phyloP scores from a whole-genome alignment of 23 red algal genomes.

The Agarophyton chilense region DNA sequence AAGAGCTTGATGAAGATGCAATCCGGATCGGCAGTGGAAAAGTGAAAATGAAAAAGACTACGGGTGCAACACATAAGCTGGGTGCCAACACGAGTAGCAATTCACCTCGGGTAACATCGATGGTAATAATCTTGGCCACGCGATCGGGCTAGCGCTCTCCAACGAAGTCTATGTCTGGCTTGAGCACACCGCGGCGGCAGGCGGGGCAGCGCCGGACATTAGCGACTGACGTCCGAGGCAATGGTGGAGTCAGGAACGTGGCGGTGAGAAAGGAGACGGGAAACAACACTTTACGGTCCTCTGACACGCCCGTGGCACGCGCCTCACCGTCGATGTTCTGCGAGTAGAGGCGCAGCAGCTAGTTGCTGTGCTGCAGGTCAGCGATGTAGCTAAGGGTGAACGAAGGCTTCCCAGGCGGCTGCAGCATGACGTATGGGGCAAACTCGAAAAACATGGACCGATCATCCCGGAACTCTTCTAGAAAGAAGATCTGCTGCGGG shows the following conservation, averaged over 20 bases:
- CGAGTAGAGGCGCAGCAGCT: too few species aligned
- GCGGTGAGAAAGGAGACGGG: slow-evolving; percentile 86
- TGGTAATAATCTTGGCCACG: slow-evolving; percentile 38
- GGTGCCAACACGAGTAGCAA: slow-evolving; percentile 92
- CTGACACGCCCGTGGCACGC: slow-evolving; percentile 66
- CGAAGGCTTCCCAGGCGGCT: slow-evolving; percentile 47
- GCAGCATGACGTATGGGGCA: too few species aligned
- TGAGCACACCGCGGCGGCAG: slow-evolving; percentile 69
- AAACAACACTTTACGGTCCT: slow-evolving; percentile 62
- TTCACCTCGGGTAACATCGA: slow-evolving; percentile 72
- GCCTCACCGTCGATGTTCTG: too few species aligned
- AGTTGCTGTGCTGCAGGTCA: slow-evolving; percentile 66
- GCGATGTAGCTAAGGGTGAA: slow-evolving; percentile 74
- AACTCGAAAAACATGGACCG: too few species aligned
- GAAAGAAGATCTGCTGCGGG: too few species aligned
- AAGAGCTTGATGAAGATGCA: too few species aligned
- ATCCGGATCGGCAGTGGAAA: too few species aligned
- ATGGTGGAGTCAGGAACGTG: slow-evolving; percentile 28
- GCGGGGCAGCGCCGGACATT: slow-evolving; percentile 46
- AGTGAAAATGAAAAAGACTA: too few species aligned
- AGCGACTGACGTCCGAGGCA: too few species aligned
- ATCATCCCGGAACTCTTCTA: too few species aligned
- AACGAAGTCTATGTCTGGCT: slow-evolving; percentile 98
- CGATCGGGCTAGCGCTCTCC: slow-evolving; percentile 76
- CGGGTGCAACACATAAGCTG: slow-evolving; percentile 83